Evolutionary conservation across 257 asterid species (phyloP), one percentile per base, ranked within the genome.

Genomic region (Henckelia pumila): DNA sequence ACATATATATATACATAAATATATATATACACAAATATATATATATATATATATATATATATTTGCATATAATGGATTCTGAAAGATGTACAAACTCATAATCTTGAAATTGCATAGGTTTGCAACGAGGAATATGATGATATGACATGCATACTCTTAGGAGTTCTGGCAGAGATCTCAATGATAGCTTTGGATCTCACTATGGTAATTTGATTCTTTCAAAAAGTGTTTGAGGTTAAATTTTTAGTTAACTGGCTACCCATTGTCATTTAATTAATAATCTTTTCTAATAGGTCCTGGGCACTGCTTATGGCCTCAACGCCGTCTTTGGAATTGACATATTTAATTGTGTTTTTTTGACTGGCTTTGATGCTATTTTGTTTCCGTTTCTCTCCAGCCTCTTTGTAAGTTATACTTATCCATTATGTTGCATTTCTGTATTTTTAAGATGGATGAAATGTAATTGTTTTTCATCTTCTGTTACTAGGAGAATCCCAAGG

Each of bases 261-360:
- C 64, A 59, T 22, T 72, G 33, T 52, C 64, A 76, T 37, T 49
- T 47, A 22, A 29, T 29, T 59, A 72, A n/a, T 76, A 71, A 30
- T 67, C 81, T 65, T 73, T 69, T 76, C 60, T 85, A 68, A 70
- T 79, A 94, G 99, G 91, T 94, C 77, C 79, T 94, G 74, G 98
- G 97, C 58, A 84, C 93, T 64, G 99, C 96, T 61, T 92, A 83
- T 75, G 99, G 99, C 72, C 96, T 94, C 63, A 85, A 88, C 78
- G 86, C 84, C 58, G 76, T 85, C 37, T 87, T 87, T 74, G 99
- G 97, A 79, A 77, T 91, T 26, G 96, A 88, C 80, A 84, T 86
- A 59, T 85, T 84, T 72, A 78, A 75, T 70, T 86, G 95, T 78
- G 89, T 94, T 60, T 84, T 91, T 71, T 77, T 94, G 74, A 81